Percentiles rank a stretch among this genome's conserved stretches.
Evolutionary conservation across 257 asterid genomes (phyloP).

Genomic region (Linderniella brevidens): DNA sequence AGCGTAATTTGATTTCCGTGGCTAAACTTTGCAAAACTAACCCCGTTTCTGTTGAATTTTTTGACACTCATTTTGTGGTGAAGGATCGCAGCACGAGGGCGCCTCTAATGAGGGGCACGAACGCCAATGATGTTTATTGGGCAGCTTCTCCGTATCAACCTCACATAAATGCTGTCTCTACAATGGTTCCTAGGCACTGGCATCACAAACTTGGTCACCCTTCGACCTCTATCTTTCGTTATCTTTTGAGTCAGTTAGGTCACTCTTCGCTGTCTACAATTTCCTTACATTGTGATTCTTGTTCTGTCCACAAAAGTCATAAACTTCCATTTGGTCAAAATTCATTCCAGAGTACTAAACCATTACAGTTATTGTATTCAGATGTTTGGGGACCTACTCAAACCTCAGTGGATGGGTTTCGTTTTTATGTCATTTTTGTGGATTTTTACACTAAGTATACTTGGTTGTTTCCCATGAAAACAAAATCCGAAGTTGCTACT

Average conservation of each 20-base stretch:
- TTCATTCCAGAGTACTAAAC: background rate
- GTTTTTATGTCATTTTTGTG: slow-evolving; percentile 9
- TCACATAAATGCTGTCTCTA: background rate
- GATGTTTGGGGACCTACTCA: slow-evolving; percentile 1
- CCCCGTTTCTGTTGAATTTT: background rate
- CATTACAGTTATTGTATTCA: background rate
- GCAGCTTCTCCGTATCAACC: background rate
- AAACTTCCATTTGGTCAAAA: background rate
- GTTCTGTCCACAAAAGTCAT: background rate
- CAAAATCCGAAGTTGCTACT: background rate
- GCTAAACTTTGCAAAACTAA: background rate
- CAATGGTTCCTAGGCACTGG: too few species aligned
- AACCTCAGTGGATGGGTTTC: background rate
- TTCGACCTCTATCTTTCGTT: too few species aligned
- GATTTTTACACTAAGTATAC: slow-evolving; percentile 11
- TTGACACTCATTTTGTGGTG: background rate
- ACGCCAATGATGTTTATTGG: background rate
- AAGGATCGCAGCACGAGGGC: background rate
- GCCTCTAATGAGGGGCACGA: background rate
- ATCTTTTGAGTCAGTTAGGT: too few species aligned
- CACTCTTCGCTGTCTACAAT: too few species aligned
- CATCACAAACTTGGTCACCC: too few species aligned
- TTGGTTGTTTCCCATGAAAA: slow-evolving; percentile 9
- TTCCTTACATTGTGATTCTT: background rate
- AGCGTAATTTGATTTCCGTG: background rate